Conservation (phyloP, 164 flowering plant species). For the Chloranthus sessilifolius region DNA sequence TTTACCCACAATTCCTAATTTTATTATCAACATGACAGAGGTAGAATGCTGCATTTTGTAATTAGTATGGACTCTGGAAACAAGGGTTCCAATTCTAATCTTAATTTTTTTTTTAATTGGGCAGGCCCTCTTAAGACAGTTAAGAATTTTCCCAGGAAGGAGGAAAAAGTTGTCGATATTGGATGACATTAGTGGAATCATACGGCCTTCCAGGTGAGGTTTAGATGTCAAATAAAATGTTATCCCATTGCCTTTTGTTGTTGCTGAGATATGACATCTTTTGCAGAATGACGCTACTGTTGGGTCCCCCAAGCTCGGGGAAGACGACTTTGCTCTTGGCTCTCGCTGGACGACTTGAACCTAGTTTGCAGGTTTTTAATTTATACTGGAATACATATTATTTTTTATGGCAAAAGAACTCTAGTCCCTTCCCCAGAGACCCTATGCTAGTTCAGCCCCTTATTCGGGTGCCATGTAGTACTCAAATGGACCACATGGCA, state of each 20-base stretch:
- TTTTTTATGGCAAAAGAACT: slow-evolving; percentile 2
- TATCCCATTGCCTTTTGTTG: not conserved
- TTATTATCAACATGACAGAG: slow-evolving; percentile 78
- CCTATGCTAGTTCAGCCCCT: too few relatives aligned
- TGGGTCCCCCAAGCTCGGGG: slow-evolving; percentile 99
- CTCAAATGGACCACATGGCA: too few relatives aligned
- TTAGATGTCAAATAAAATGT: slow-evolving; percentile 1
- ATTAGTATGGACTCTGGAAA: not conserved
- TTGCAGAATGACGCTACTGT: slow-evolving; percentile 72
- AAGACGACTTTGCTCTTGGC: slow-evolving; percentile 94
- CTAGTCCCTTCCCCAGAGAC: too few relatives aligned
- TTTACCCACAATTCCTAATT: slow-evolving; percentile 91
- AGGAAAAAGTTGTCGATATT: slow-evolving; percentile 62
- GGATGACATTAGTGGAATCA: slow-evolving; percentile 65
- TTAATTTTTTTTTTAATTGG: slow-evolving; percentile 5
- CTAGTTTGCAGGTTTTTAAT: slow-evolving; percentile 58
- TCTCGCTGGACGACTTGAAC: slow-evolving; percentile 81
- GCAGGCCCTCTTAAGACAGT: slow-evolving; percentile 75
- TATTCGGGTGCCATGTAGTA: too few relatives aligned
- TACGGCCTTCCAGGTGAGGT: slow-evolving; percentile 82
- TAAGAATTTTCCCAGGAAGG: slow-evolving; percentile 47
- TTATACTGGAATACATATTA: too few relatives aligned
- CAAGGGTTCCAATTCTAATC: slow-evolving; percentile 7
- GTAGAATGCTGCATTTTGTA: slow-evolving; percentile 23
- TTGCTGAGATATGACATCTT: slow-evolving; percentile 1